Base-by-base conservation (phyloP, 768 basidiomycete genomes). In the Serpula lacrymans region DNA sequence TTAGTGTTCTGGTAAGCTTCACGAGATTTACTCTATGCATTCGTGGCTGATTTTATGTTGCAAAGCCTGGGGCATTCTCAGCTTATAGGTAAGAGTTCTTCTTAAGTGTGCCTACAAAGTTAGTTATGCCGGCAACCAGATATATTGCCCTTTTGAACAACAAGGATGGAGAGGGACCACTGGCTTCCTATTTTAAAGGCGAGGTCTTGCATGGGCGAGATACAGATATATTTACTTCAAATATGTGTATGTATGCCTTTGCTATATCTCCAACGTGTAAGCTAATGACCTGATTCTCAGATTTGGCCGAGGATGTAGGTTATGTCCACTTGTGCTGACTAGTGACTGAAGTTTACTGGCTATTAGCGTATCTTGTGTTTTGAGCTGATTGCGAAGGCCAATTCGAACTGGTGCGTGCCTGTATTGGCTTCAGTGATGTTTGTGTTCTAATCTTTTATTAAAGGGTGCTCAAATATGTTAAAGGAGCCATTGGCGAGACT, bases 141-240 rank as follows among this genome's bases (percentile, higher is more conserved):
- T 88, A 91, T 58, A 91, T 93, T 52, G 93, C 92, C 0, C 59
- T 97, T 42, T 86, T 88, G 59, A 96, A 97, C 51, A 78, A 93
- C 53, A 77, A 78, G 47, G 65, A 70, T 14, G 94, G 93, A 0
- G 69, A 76, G 17, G 95, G 95, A 0, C 95, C 95, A 5, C 67
- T 98, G 4, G 88, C 91, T 11, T 93, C 94, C 12, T 99, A 99
- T 60, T 99, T 99, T 73, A 88, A 97, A 58, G 96, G 96, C 7
- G 96, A 99, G 59, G 74, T 85, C 16, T 62, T 90, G 18, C 82
- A 86, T 49, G 89, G 88, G 8, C 76, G 80, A 21, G 86, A 89
- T 55, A 87, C 89, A 0, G 90, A 93, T 55, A 91, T 95, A 32
- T 93, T 93, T 62, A 94, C 90, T 4, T 92, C 92, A 6, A 96